These are phyloP conservation scores for Kazachstania sp. DNA, from an alignment of 1,139 yeast genomes.

Conservation along the genomic window DNA sequence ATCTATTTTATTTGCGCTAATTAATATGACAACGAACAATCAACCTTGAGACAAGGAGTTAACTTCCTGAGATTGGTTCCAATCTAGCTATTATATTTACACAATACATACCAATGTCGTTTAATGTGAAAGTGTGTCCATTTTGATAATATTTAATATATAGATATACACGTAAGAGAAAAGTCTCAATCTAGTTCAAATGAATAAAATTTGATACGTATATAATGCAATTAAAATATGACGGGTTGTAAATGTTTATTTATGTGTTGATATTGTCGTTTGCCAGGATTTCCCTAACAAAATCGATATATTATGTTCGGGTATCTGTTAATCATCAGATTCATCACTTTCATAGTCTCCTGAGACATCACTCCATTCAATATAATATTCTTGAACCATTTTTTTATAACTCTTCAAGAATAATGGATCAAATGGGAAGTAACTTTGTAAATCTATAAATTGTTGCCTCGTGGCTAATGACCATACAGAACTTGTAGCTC, in stretches of 20 bases:
- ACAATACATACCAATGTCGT: no score
- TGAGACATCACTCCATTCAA: slow-evolving; percentile 73
- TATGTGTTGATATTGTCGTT: not conserved
- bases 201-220: no score
- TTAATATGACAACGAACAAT: no score
- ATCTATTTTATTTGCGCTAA: no score
- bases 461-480: slow-evolving; percentile 53
- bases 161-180: no score
- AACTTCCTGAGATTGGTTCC: not conserved
- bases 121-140: no score
- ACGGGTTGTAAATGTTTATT: not conserved
- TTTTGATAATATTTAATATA: no score
- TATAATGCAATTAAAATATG: no score
- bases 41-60: no score
- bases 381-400: slow-evolving; percentile 48
- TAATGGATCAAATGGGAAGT: slow-evolving; percentile 93
- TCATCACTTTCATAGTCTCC: slow-evolving; percentile 55
- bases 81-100: no score
- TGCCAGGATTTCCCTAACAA: not conserved
- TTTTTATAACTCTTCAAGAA: slow-evolving; percentile 56
- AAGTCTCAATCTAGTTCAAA: no score
- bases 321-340: slow-evolving; percentile 23
- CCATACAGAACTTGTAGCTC: slow-evolving; percentile 21
- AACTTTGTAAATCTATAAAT: slow-evolving; percentile 79
- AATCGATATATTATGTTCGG: not conserved